Conservation (phyloP, 2,329 filamentous ascomycete species). For the Sarocladium strictum region DNA sequence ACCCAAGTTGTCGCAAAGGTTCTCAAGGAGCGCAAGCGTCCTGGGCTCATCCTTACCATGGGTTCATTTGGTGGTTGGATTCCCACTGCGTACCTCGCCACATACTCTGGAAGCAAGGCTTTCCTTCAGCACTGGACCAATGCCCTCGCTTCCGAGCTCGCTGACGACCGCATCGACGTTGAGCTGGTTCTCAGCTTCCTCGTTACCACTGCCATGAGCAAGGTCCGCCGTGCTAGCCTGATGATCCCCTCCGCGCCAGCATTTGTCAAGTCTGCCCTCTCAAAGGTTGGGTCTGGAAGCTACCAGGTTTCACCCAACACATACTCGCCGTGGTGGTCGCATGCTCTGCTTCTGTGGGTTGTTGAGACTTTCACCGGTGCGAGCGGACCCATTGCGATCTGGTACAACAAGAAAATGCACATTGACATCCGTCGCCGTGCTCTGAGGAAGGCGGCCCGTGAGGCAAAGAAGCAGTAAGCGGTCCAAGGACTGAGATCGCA, state of each 20-base stretch:
- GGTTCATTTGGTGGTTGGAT: constrained; percentile 91
- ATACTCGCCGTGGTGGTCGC: constrained; percentile 89
- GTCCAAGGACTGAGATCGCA: neutral
- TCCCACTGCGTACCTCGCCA: constrained; percentile 86
- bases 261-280: constrained; percentile 74
- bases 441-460: constrained; percentile 75
- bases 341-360: constrained; percentile 82
- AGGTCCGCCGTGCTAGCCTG: constrained; percentile 73
- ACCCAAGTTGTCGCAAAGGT: constrained; percentile 80
- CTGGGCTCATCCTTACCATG: constrained; percentile 89
- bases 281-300: constrained; percentile 75
- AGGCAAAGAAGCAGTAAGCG: constrained; percentile 60
- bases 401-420: constrained; percentile 63
- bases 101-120: constrained; percentile 95
- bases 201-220: constrained; percentile 94
- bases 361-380: constrained; percentile 55
- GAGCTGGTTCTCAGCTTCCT: constrained; percentile 89
- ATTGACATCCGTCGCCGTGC: constrained; percentile 76
- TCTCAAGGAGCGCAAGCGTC: constrained; percentile 72
- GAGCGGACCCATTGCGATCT: constrained; percentile 40
- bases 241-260: constrained; percentile 74
- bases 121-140: constrained; percentile 97
- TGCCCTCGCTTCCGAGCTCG: constrained; percentile 76
- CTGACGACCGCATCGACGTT: constrained; percentile 76
- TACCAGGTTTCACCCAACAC: constrained; percentile 76